Base-by-base conservation (phyloP, 257 asterid genomes). In the Petrea volubilis region DNA sequence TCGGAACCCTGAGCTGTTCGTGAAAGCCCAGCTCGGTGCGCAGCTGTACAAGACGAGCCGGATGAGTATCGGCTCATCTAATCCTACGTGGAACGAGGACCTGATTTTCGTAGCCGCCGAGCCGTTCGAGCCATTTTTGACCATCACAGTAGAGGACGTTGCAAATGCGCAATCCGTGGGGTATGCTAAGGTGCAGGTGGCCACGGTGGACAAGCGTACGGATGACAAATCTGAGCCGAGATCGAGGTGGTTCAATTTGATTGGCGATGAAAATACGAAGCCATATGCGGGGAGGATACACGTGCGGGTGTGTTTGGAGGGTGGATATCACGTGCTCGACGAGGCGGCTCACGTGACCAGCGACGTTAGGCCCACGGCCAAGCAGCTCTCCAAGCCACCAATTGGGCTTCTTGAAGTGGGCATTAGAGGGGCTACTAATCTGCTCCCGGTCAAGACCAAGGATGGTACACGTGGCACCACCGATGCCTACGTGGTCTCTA, bases 301-400 rank as follows among this genome's bases (percentile, higher is more conserved):
- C 77, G 88, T 93, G 67, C 85, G 91, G 34, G 81, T 82, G 2
- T 85, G 96, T 67, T 36, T 93, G 66, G 98, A 93, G 52, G 98
- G 97, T 6, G 98, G 98, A 40, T 93, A 93, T 79, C 98, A 93
- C 81, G 97, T 93, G 90, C 88, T 88, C 5, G 98, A 93, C 47
- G 98, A 93, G 86, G 97, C 98, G 2, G 89, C 96, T 64, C 91
- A 90, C 70, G 87, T 90, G 87, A 90, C 95, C 49, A 93, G 98
- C 47, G 98, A 93, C 49, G 98, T 85, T 5, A 74, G 95, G 7
- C 84, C 97, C 67, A 88, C 98, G 0, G 95, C 97, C 41, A 83
- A 76, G 20, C 98, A 90, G 71, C 74, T 93, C 24, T 79, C 87
- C 51, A 90, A 82, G 80, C 96, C 96, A 6, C 92, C 96, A 0